These are phyloP conservation scores for Phytopythium delawarense DNA, from an alignment of 352 stramenopile genomes.

Conservation along the genomic window DNA sequence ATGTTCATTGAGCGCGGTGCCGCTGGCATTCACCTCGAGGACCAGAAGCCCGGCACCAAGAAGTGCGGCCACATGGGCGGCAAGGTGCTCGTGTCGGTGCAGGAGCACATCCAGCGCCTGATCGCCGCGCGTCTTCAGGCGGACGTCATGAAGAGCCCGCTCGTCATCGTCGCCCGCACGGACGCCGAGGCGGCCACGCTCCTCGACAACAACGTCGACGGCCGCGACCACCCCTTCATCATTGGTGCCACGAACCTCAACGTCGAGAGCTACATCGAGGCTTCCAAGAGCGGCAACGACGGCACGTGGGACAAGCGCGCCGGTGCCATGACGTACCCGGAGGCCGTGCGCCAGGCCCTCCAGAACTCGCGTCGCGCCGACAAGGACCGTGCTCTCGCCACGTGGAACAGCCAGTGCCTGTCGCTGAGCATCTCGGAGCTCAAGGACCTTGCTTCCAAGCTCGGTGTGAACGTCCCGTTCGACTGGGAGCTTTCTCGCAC, in stretches of 20 bases:
- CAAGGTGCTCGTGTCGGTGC: conserved; percentile 96
- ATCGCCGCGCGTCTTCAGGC: conserved; percentile 94
- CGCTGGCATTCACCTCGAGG: conserved; percentile 98
- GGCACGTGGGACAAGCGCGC: conserved; percentile 90
- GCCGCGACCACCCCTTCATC: conserved; percentile 97
- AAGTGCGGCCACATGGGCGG: conserved; percentile 99
- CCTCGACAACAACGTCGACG: conserved; percentile 97
- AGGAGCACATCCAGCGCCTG: conserved; percentile 97
- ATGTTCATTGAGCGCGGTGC: conserved; percentile 98
- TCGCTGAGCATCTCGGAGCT: conserved; percentile 69
- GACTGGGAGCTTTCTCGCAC: conserved; percentile 96
- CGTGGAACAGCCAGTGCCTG: conserved; percentile 83
- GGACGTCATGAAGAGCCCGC: conserved; percentile 93
- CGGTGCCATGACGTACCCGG: conserved; percentile 95
- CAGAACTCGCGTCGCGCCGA: conserved; percentile 56
- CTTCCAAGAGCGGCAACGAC: conserved; percentile 57
- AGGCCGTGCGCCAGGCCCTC: conserved; percentile 87
- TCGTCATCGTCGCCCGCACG: conserved; percentile 96
- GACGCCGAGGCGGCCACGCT: conserved; percentile 97
- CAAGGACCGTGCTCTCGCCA: conserved; percentile 55
- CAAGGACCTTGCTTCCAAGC: conserved; percentile 71
- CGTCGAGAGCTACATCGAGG: conserved; percentile 84
- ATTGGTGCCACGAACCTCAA: conserved; percentile 92
- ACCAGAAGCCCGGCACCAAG: conserved; percentile 98
- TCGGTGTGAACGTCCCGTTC: conserved; percentile 88